These are phyloP conservation scores for Dysphania ambrosioides DNA, from an alignment of 148 eudicot species.

Conservation along the genomic window DNA sequence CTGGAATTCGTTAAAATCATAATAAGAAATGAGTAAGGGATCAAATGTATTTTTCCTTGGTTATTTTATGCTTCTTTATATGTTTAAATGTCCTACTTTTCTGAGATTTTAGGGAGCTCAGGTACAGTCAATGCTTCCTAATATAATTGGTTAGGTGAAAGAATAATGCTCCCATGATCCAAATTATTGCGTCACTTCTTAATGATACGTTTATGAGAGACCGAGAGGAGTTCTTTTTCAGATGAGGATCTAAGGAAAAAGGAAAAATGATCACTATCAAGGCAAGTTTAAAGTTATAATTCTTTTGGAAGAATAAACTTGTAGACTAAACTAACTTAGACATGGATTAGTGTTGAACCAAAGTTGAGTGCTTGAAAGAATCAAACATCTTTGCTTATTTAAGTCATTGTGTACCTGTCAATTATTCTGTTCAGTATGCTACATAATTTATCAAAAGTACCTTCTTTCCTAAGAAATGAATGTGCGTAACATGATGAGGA, in stretches of 20 bases:
- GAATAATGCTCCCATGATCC: too few relatives aligned
- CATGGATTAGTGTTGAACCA: neutral
- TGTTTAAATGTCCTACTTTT: neutral
- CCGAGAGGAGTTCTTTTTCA: too few relatives aligned
- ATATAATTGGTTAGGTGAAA: neutral
- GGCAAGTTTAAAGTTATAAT: too few relatives aligned
- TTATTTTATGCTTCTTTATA: neutral
- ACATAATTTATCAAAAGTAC: conserved; percentile 1
- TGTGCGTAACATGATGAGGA: neutral
- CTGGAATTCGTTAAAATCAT: neutral
- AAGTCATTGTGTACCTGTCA: neutral
- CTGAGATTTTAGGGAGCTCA: neutral
- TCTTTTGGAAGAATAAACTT: neutral
- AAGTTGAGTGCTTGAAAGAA: neutral
- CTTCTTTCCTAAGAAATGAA: neutral
- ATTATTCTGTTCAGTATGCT: neutral
- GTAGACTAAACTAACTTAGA: neutral
- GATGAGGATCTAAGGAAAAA: too few relatives aligned
- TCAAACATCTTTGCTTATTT: neutral
- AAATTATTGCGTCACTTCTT: too few relatives aligned
- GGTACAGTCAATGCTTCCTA: neutral
- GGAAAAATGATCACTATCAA: too few relatives aligned
- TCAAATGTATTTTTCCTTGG: neutral
- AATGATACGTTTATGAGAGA: too few relatives aligned
- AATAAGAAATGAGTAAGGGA: neutral